Percentiles rank a stretch among this genome's conserved stretches.
These are phyloP conservation scores for Diplocarpon mali DNA, from an alignment of 2,329 filamentous ascomycete species.

Conservation along the genomic window DNA sequence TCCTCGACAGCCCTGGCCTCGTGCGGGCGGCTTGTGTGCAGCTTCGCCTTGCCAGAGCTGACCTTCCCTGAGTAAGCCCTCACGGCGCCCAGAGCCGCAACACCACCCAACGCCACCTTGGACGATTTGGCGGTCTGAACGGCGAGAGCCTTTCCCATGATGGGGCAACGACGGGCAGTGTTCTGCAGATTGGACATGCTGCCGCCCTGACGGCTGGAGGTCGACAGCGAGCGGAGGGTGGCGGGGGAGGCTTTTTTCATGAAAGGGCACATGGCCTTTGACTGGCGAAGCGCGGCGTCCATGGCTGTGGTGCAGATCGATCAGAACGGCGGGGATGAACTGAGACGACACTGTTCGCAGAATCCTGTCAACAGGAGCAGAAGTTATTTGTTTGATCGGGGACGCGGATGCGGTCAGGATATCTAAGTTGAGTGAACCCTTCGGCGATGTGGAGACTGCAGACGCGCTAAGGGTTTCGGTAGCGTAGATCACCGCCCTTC, in stretches of 20 bases:
- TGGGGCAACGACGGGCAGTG: slow-evolving; percentile 85
- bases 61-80: slow-evolving; percentile 40
- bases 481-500: no score
- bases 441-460: no score
- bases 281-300: slow-evolving; percentile 92
- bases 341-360: not conserved
- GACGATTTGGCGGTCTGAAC: slow-evolving; percentile 59
- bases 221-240: slow-evolving; percentile 81
- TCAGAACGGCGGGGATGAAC: not conserved
- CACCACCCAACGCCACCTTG: slow-evolving; percentile 30
- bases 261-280: slow-evolving; percentile 94
- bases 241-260: slow-evolving; percentile 88
- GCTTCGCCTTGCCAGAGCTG: slow-evolving; percentile 52
- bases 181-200: slow-evolving; percentile 96
- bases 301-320: slow-evolving; percentile 39
- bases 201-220: slow-evolving; percentile 51
- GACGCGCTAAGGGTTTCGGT: no score
- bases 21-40: slow-evolving; percentile 72
- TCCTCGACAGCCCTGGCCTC: slow-evolving; percentile 69
- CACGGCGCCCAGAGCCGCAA: slow-evolving; percentile 37
- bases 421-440: no score
- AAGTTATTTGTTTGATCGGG: no score
- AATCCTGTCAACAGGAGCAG: no score
- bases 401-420: no score
- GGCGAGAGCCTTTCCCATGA: slow-evolving; percentile 96